phyloP scores from a whole-genome alignment of 768 basidiomycete species.

The Lactarius evosmus region DNA sequence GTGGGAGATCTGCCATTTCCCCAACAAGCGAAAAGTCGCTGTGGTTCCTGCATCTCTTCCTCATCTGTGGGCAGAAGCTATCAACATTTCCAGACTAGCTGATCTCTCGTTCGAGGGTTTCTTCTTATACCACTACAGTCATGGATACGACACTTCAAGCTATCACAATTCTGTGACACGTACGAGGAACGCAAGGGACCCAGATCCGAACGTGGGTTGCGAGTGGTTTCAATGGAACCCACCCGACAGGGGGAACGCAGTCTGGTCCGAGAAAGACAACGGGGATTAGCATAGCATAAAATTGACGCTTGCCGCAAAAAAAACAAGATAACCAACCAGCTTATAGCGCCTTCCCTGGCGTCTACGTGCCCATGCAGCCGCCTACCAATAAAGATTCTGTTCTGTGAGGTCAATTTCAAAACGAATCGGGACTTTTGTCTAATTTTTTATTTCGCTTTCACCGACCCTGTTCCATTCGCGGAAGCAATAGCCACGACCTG shows the following conservation, averaged over 20 bases:
- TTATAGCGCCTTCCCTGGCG: neutral
- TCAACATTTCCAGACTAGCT: constrained; percentile 5
- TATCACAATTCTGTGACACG: neutral
- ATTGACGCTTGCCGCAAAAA: neutral
- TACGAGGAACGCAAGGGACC: neutral
- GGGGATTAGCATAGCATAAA: neutral
- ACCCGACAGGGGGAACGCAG: neutral
- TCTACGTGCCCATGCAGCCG: neutral
- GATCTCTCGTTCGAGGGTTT: neutral
- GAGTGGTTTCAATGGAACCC: constrained; percentile 18
- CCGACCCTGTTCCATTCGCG: constrained; percentile 17
- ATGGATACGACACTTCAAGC: neutral
- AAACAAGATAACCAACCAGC: neutral
- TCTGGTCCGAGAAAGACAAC: constrained; percentile 15
- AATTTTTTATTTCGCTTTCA: constrained; percentile 1
- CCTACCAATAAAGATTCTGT: neutral
- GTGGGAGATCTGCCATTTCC: neutral
- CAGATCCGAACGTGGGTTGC: constrained; percentile 1
- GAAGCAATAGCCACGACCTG: constrained; percentile 4
- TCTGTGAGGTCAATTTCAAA: neutral
- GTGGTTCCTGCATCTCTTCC: neutral
- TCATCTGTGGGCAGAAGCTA: neutral
- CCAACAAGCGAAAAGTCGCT: constrained; percentile 4
- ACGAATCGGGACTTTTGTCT: neutral
- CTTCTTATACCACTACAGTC: neutral